Percentiles rank a stretch among this genome's conserved stretches.
phyloP scores from a whole-genome alignment of 208 protist genomes.

The Eutreptiella sp. region DNA sequence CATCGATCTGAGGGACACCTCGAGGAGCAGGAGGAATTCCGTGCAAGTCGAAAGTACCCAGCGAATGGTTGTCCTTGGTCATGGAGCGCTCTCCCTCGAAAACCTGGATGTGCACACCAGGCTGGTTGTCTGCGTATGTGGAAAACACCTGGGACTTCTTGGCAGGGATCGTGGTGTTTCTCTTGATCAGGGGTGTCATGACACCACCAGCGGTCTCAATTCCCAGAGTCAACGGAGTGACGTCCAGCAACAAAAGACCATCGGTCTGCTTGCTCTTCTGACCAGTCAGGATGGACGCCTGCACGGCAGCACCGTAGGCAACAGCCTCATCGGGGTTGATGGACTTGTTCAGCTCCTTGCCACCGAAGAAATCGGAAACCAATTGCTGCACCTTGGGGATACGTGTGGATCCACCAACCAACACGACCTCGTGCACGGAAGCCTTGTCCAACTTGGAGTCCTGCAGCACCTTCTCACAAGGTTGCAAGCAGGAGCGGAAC shows the following conservation, averaged over 20 bases:
- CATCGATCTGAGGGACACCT: slow-evolving; percentile 88
- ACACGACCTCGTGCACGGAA: slow-evolving; percentile 77
- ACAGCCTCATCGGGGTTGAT: slow-evolving; percentile 58
- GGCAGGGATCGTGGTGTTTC: slow-evolving; percentile 85
- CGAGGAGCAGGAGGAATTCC: slow-evolving; percentile 50
- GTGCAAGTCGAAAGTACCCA: slow-evolving; percentile 52
- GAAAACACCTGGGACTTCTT: slow-evolving; percentile 88
- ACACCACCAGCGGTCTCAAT: slow-evolving; percentile 89
- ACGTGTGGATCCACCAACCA: slow-evolving; percentile 90
- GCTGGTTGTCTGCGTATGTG: slow-evolving; percentile 85
- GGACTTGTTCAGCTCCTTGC: slow-evolving; percentile 42
- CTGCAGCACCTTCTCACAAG: slow-evolving; percentile 68
- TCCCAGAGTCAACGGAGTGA: slow-evolving; percentile 82
- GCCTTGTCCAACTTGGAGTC: slow-evolving; percentile 71
- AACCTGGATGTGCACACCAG: slow-evolving; percentile 89
- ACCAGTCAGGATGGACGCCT: slow-evolving; percentile 65
- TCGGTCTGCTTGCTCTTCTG: slow-evolving; percentile 15
- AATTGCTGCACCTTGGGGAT: slow-evolving; percentile 93
- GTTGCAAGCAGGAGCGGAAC: slow-evolving; percentile 64
- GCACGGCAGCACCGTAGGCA: slow-evolving; percentile 69
- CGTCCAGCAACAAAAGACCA: slow-evolving; percentile 73
- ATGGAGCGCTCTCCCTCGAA: slow-evolving; percentile 90
- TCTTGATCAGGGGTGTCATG: slow-evolving; percentile 83
- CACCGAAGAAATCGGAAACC: slow-evolving; percentile 61
- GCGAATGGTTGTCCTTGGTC: slow-evolving; percentile 88